phyloP scores from a whole-genome alignment of 176 grass and related monocot genomes.

The Paspalum notatum region DNA sequence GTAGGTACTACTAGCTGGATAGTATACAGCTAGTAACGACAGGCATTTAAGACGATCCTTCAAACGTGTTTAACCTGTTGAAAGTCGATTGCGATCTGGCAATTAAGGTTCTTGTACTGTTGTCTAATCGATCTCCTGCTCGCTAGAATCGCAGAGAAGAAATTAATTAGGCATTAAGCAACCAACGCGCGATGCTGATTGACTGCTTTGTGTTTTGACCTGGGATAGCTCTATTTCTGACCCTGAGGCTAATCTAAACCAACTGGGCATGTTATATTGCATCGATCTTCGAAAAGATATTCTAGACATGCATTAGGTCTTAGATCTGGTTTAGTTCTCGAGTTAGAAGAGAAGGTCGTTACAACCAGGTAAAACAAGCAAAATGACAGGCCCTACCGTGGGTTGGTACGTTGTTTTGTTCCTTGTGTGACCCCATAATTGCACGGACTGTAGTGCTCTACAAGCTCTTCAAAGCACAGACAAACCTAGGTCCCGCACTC shows the following conservation, averaged over 20 bases:
- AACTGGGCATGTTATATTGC: conserved; percentile 15
- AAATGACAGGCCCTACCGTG: background rate
- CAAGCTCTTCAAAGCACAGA: background rate
- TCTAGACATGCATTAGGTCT: conserved; percentile 28
- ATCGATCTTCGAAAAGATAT: conserved; percentile 3
- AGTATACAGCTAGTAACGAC: background rate
- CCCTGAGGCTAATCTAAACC: background rate
- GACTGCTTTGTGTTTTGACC: conserved; percentile 21
- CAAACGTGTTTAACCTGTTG: conserved; percentile 12
- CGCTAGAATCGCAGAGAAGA: background rate
- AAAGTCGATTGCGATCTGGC: conserved; percentile 27
- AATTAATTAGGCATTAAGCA: too few relatives aligned
- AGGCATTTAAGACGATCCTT: conserved; percentile 23
- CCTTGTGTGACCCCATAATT: background rate
- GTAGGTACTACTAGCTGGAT: too few relatives aligned
- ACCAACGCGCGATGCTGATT: background rate
- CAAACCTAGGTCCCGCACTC: background rate
- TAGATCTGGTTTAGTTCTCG: background rate
- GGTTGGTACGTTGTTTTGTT: background rate
- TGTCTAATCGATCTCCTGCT: background rate
- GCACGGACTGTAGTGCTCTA: background rate
- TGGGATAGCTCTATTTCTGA: background rate
- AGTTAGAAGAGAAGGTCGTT: conserved; percentile 8
- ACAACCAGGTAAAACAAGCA: conserved; percentile 36
- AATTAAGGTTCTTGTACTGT: conserved; percentile 37